Conservation (phyloP, 306 rosid species). For the Acacia crassicarpa region DNA sequence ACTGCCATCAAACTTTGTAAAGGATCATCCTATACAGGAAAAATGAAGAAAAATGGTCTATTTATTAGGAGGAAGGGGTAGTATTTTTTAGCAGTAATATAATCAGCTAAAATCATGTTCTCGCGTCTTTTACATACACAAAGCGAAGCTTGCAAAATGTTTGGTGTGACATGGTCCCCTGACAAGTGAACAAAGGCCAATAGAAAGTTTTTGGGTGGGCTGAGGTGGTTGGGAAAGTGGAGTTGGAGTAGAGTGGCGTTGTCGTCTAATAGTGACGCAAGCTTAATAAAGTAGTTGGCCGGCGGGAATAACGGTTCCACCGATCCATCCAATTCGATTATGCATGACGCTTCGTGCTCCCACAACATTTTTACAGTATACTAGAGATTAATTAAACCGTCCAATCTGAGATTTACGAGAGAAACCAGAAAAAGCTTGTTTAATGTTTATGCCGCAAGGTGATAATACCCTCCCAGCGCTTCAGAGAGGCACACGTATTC, state of each 20-base stretch:
- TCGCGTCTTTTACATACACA: background rate
- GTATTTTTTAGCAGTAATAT: background rate
- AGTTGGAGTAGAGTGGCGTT: slow-evolving; percentile 45
- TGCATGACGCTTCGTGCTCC: background rate
- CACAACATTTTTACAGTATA: background rate
- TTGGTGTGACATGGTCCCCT: slow-evolving; percentile 7
- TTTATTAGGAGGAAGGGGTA: background rate
- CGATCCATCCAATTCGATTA: background rate
- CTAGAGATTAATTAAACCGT: background rate
- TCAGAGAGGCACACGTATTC: background rate
- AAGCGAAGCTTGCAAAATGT: background rate
- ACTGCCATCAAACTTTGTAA: background rate
- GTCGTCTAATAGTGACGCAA: slow-evolving; percentile 31
- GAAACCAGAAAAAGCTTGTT: background rate
- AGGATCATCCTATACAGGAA: background rate
- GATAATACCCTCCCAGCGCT: background rate
- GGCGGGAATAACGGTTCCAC: background rate
- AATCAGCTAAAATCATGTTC: background rate
- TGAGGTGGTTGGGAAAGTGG: slow-evolving; percentile 27
- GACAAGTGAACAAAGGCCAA: background rate
- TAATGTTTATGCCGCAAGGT: background rate
- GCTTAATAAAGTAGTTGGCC: slow-evolving; percentile 28
- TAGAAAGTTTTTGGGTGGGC: slow-evolving; percentile 1
- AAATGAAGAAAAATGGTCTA: too few relatives aligned
- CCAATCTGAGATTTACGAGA: background rate